Evolutionary conservation across 805 yeast genomes (phyloP), one percentile per base, ranked within the genome.

Genomic region (Wickerhamiella azymoides): DNA sequence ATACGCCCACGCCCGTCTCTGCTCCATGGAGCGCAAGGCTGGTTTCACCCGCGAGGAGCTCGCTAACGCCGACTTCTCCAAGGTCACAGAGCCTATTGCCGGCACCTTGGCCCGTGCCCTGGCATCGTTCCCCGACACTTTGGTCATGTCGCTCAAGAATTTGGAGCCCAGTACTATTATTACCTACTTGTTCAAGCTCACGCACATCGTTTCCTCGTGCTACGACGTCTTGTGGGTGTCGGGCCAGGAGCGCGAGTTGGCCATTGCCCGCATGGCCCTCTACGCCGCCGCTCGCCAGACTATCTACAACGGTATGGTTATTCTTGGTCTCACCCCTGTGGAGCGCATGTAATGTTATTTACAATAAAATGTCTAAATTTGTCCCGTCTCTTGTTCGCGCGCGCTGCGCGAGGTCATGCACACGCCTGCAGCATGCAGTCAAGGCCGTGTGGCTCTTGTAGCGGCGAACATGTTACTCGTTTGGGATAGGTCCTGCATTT

Each of bases 171-270:
- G 95, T 14, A 88, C 97, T 8, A 68, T 92, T 47, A 96, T 92
- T 50, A 89, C 97, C 11, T 92, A 85, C 64, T 70, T 92, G 61
- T 92, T 92, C 77, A 81, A 74, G 65, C 72, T 92, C 57, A 77
- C 96, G 11, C 98, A 92, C 63, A 81, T 80, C 64, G 95, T 92
- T 41, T 86, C 96, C 14, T 83, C 92, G n/a, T 84, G 96, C 66
- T 92, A 92, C 68, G 94, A 86, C 59, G 80, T 84, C 43, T 71
- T 92, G 61, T 85, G 98, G 94, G 97, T 92, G 51, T 85, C 94
- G 54, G 96, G 96, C 51, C 97, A 92, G 69, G 81, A 80, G 51
- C 75, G 76, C 60, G 88, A 82, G 44, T 70, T 92, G 58, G 89
- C 96, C 45, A 63, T 73, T 47, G 96, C 97, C 26, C 82, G 97